Percentiles rank a stretch among this genome's conserved stretches.
phyloP scores from a whole-genome alignment of 345 rosid species.

The Angophora floribunda region DNA sequence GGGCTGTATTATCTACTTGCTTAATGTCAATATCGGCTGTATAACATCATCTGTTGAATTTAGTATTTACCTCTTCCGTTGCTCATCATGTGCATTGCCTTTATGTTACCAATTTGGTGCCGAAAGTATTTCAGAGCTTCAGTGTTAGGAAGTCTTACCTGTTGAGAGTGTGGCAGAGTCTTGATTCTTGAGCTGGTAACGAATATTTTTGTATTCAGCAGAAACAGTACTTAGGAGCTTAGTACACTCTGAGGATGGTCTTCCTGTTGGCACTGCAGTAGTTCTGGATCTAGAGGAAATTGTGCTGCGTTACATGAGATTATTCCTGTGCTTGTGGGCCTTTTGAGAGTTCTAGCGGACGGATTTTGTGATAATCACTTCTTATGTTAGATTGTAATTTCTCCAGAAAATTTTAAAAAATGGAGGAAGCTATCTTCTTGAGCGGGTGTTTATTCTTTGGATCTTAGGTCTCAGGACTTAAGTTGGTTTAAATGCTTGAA shows the following conservation, averaged over 20 bases:
- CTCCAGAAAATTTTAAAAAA: not conserved
- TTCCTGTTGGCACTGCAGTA: not conserved
- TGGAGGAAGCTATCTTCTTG: not conserved
- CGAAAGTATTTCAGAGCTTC: not conserved
- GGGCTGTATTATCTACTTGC: not conserved
- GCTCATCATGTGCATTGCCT: not conserved
- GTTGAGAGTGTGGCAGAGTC: not conserved
- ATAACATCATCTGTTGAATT: not conserved
- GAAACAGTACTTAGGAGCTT: not conserved
- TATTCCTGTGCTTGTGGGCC: not conserved
- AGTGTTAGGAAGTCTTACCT: not conserved
- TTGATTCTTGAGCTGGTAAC: not conserved
- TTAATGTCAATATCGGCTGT: not conserved
- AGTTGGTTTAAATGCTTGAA: not conserved
- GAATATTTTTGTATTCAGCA: not conserved
- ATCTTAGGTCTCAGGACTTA: not conserved
- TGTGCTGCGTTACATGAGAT: not conserved
- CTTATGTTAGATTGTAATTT: not conserved
- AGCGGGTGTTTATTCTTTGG: not conserved
- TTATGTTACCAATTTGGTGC: not conserved
- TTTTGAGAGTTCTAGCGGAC: not conserved
- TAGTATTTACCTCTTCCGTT: not conserved
- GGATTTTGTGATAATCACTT: not conserved
- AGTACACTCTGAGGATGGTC: not conserved
- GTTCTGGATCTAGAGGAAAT: not conserved